Base-by-base conservation (phyloP, 2,329 filamentous ascomycete genomes). In the Pseudocercospora musae region DNA sequence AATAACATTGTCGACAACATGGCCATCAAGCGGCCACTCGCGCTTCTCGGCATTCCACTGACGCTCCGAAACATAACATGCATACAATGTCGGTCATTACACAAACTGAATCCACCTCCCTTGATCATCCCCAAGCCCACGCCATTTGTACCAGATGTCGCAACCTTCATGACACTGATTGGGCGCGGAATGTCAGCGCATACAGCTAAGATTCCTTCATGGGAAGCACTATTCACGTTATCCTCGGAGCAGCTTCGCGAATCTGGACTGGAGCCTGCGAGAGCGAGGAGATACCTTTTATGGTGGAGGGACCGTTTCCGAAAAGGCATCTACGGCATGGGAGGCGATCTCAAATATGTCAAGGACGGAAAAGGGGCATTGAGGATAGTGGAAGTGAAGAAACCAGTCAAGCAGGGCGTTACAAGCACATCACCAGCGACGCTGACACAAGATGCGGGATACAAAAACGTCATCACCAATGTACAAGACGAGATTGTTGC, bases 151-250 rank as follows among this genome's bases (percentile, higher is more conserved):
- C 94, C 93, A 31, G 89, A 97, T 75, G 87, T 92, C 44, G 75
- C 84, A 70, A 95, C 93, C 15, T 96, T 99, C 78, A 88, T 98
- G 66, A 91, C 85, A 37, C 83, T 97, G 63, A 97, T 98, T 78
- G 95, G 95, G 70, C 93, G 95, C 66, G 88, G 88, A 70, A 87
- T 97, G 71, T 87, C 85, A 72, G 87, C 89, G 73, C 91, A 97
- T 80, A 85, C 89, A 54, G 82, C 86, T 78, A 98, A 98, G 78
- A 91, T 99, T 71, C 87, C 90, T 2, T 89, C 89, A 10, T 98
- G 95, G 95, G 89, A 95, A 58, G 86, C 91, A 5, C 86, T 99
- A 50, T 98, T 98, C 83, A 88, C 88, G 50, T 82, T 95, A 67
- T 88, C 86, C 21, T 92, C 91, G 18, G 76, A 82, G 49, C 88